These are phyloP conservation scores for Zizania palustris DNA, from an alignment of 202 grass and related monocot genomes.

Conservation along the genomic window DNA sequence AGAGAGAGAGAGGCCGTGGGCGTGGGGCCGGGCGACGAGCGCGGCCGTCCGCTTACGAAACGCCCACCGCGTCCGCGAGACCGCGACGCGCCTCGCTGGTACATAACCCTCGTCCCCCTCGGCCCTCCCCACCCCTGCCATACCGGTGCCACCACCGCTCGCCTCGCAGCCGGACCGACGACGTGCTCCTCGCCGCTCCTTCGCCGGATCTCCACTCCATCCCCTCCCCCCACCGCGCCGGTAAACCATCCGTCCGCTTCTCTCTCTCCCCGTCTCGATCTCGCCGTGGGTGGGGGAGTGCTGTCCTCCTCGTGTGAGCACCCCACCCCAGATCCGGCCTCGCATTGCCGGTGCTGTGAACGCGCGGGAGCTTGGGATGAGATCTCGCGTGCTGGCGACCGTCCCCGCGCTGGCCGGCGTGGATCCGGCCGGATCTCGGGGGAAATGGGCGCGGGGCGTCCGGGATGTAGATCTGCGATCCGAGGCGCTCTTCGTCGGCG, in stretches of 20 bases:
- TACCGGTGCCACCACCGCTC: not conserved
- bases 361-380: conserved; percentile 3
- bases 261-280: no score
- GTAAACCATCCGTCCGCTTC: conserved; percentile 28
- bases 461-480: conserved; percentile 41
- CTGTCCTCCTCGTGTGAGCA: no score
- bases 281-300: not conserved
- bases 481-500: not conserved
- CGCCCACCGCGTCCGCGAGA: no score
- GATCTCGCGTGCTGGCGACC: conserved; percentile 15
- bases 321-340: conserved; percentile 37
- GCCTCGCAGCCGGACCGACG: not conserved
- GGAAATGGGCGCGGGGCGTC: not conserved
- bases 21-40: not conserved
- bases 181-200: not conserved
- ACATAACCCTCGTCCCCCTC: no score
- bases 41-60: not conserved
- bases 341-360: conserved; percentile 34
- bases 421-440: conserved; percentile 46
- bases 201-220: conserved; percentile 8
- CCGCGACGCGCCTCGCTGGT: no score
- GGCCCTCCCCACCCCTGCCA: conserved; percentile 5
- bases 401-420: not conserved
- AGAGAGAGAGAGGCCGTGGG: not conserved
- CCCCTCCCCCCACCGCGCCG: conserved; percentile 24